Percentiles rank a stretch among this genome's conserved stretches.
These are phyloP conservation scores for Hypoxylon sp. DNA, from an alignment of 2,329 filamentous ascomycete genomes.

Conservation along the genomic window DNA sequence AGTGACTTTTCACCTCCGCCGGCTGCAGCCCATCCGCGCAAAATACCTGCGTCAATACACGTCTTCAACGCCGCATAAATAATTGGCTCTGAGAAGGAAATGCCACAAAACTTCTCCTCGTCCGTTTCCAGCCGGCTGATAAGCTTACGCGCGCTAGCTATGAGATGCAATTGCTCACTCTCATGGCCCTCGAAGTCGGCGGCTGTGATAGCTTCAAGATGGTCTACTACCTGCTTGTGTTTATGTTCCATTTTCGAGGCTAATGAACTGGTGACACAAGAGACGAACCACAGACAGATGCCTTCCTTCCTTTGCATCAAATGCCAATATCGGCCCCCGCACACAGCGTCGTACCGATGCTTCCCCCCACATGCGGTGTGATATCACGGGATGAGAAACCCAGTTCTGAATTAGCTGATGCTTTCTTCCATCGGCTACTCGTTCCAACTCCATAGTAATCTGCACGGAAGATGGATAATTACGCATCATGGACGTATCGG, in stretches of 20 bases:
- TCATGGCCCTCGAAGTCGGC: conserved; percentile 38
- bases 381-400: not conserved
- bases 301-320: not conserved
- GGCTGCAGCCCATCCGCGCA: conserved; percentile 38
- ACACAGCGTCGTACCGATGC: not conserved
- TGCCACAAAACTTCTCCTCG: conserved; percentile 37
- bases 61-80: conserved; percentile 39
- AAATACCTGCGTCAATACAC: conserved; percentile 43
- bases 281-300: not conserved
- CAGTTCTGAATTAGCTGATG: not conserved
- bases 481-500: too few relatives aligned
- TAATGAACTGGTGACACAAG: not conserved
- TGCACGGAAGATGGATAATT: not conserved
- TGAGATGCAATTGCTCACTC: conserved; percentile 32
- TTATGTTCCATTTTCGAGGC: conserved; percentile 7
- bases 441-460: not conserved
- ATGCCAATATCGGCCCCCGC: not conserved
- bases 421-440: not conserved
- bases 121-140: conserved; percentile 39
- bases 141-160: conserved; percentile 40
- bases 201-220: conserved; percentile 25
- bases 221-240: not conserved
- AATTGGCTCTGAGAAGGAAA: conserved; percentile 37
- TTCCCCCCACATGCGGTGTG: not conserved
- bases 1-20: conserved; percentile 36